A percentile compares a stretch with the other conserved stretches of the same genome.
Conservation (phyloP, 768 basidiomycete genomes). For the Daedalea quercina region DNA sequence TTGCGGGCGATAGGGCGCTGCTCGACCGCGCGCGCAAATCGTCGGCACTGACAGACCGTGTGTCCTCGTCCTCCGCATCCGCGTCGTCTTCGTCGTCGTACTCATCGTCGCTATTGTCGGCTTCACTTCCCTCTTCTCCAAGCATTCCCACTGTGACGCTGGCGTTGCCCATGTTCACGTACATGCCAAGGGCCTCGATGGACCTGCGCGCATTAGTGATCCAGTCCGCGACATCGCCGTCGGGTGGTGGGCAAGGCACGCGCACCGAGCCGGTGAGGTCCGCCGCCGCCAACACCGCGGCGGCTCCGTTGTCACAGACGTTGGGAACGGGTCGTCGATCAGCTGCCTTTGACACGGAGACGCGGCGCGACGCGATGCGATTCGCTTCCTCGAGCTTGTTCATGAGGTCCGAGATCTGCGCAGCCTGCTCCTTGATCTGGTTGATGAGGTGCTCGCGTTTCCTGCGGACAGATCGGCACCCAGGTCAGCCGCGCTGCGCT, state of each 20-base stretch:
- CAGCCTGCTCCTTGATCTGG: slow-evolving; percentile 69
- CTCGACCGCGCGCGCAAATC: background rate
- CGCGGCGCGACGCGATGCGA: slow-evolving; percentile 14
- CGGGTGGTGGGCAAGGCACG: slow-evolving; percentile 2
- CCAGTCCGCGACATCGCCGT: slow-evolving; percentile 67
- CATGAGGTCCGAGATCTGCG: slow-evolving; percentile 69
- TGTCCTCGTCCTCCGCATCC: slow-evolving; percentile 20
- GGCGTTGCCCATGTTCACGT: slow-evolving; percentile 56
- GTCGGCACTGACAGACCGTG: background rate
- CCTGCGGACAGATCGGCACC: slow-evolving; percentile 27
- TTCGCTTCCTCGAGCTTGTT: slow-evolving; percentile 50
- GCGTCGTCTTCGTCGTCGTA: slow-evolving; percentile 15
- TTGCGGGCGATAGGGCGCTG: slow-evolving; percentile 2
- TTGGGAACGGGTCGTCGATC: background rate
- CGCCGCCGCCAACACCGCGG: slow-evolving; percentile 16
- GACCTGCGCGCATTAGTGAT: slow-evolving; percentile 67
- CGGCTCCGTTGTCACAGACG: slow-evolving; percentile 1
- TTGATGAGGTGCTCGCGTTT: slow-evolving; percentile 78
- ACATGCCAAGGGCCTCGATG: slow-evolving; percentile 59
- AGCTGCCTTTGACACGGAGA: slow-evolving; percentile 4
- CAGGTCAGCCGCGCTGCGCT: background rate
- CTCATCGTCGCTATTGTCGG: slow-evolving; percentile 23
- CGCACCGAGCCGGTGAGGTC: slow-evolving; percentile 9
- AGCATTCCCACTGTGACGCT: slow-evolving; percentile 45
- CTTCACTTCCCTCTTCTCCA: slow-evolving; percentile 42